Evolutionary conservation across 2,329 filamentous ascomycete genomes (phyloP), one percentile per base, ranked within the genome.

Genomic region (Ophiostoma sp.): DNA sequence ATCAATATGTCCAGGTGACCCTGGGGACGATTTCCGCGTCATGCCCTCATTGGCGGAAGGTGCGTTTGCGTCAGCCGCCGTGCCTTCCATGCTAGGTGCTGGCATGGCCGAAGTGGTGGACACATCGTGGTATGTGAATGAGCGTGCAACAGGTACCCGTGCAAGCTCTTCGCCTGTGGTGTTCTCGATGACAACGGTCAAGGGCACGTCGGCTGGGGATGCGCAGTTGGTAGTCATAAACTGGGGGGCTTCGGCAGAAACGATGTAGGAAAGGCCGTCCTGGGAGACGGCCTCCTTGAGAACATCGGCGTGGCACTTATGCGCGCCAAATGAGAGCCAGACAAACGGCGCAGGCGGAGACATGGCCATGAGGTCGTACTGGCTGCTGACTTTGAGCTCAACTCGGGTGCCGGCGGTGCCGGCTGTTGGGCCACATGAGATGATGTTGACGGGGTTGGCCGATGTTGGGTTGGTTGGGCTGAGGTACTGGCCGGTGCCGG

Each of bases 291-390:
- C 68, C 39, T 74, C 74, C 77, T 89, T 89, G 65, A 86, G 84
- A 33, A 93, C 83, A 70, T 89, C 85, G 71, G 89, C 89, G 69
- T 87, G 83, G 78, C 89, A 90, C 78, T 89, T 89, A 75, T 90
- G 87, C n/a, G 86, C 84, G n/a, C 92, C 93, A 79, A 97, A 96
- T 66, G 89, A 85, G 69, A 97, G 79, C 73, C 81, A 89, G 76
- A 92, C 88, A 68, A 83, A 83, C 1, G 85, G 82, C 69, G 81
- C 76, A 60, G 82, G 84, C 71, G 83, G 84, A 41, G 83, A 85
- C 78, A 89, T 85, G 71, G 80, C 77, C 73, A 84, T 79, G 72
- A 96, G 80, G 76, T 96, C 90, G 80, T 91, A 92, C 72, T 89
- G 85, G 62, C 90, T 90, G 68, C 89, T 88, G 39, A 96, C 86